Evolutionary conservation across 83 land plant genomes (phyloP).

Genomic region (Larix sibirica): DNA sequence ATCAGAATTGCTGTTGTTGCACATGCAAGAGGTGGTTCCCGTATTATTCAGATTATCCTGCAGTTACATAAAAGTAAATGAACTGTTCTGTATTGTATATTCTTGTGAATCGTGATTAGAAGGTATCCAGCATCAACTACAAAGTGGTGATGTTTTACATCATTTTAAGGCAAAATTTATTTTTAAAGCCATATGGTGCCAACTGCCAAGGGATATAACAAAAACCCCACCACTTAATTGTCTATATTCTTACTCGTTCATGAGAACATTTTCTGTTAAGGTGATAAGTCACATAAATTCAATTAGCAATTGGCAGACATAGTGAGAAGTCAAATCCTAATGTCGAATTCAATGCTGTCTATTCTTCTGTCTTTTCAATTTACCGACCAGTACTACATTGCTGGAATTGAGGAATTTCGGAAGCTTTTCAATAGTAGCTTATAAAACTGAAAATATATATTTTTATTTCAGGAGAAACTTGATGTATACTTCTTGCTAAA

Average conservation of each 20-base stretch:
- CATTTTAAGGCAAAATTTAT: neutral
- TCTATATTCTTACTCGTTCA: neutral
- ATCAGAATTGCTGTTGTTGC: neutral
- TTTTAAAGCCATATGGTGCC: neutral
- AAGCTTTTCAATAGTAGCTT: neutral
- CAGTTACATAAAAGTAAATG: neutral
- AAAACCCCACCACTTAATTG: neutral
- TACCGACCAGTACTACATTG: neutral
- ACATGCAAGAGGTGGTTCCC: neutral
- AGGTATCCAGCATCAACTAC: neutral
- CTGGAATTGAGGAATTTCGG: neutral
- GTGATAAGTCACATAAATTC: neutral
- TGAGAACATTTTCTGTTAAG: neutral
- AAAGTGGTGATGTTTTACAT: neutral
- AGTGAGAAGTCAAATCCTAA: neutral
- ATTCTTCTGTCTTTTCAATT: neutral
- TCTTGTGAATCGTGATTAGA: neutral
- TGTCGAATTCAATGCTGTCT: neutral
- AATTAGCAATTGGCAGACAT: neutral
- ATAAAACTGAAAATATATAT: too few species aligned
- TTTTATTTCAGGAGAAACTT: too few species aligned
- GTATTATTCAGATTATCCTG: neutral
- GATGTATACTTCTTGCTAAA: too few species aligned
- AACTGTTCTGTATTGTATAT: neutral
- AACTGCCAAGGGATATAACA: neutral